Evolutionary conservation across 805 yeast genomes (phyloP).

Genomic region (Ogataea methylovora): DNA sequence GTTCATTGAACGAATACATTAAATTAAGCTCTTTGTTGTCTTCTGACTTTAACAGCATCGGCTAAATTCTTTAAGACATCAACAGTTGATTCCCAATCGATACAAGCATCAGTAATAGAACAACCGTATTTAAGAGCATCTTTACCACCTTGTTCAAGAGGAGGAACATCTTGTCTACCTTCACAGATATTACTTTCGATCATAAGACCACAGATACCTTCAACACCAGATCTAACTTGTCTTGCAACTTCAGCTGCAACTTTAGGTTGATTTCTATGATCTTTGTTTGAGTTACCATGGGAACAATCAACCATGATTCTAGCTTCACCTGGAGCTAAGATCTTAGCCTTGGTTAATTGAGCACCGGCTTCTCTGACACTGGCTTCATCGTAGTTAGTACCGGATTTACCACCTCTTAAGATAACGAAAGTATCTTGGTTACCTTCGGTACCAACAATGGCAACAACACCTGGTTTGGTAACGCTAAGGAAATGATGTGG

Average conservation of each 20-base stretch:
- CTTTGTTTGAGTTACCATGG: conserved; percentile 94
- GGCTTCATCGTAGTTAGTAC: conserved; percentile 84
- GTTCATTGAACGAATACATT: too few species aligned
- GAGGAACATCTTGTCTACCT: conserved; percentile 82
- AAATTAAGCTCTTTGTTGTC: conserved; percentile 31
- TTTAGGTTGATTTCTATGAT: conserved; percentile 90
- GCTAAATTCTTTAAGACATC: conserved; percentile 73
- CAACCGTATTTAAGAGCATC: conserved; percentile 81
- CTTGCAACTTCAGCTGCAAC: conserved; percentile 78
- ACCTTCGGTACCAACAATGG: conserved; percentile 94
- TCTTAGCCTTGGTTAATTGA: conserved; percentile 41
- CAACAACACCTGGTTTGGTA: conserved; percentile 94
- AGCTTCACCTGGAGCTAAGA: conserved; percentile 38
- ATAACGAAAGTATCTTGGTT: conserved; percentile 91
- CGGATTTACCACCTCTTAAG: conserved; percentile 91
- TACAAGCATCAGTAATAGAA: conserved; percentile 96
- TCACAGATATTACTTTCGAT: conserved; percentile 88
- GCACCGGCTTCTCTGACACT: conserved; percentile 71
- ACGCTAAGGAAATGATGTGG: conserved; percentile 96
- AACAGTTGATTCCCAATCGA: conserved; percentile 84
- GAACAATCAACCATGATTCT: conserved; percentile 94
- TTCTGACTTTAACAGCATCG: conserved; percentile 76
- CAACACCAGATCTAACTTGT: conserved; percentile 78
- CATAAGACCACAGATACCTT: conserved; percentile 84
- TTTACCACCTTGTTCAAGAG: conserved; percentile 41